Evolutionary conservation across 768 basidiomycete genomes (phyloP).

Genomic region (Podaxis sp.): DNA sequence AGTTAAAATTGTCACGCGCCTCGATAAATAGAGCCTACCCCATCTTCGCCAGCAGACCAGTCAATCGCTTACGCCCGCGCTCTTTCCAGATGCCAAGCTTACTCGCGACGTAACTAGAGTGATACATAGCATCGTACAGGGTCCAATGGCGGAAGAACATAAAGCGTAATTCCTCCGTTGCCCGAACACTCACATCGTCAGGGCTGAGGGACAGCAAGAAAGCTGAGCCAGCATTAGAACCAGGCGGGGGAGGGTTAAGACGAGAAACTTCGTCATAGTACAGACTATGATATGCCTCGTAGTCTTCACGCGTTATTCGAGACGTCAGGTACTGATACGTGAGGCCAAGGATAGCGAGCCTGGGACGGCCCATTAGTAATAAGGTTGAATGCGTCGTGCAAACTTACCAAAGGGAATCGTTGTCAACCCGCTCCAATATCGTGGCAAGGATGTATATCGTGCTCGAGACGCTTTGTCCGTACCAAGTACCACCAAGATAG

Average conservation of each 20-base stretch:
- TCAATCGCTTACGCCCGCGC: slow-evolving; percentile 82
- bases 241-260: slow-evolving; percentile 64
- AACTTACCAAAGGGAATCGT: slow-evolving; percentile 85
- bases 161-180: slow-evolving; percentile 89
- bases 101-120: slow-evolving; percentile 93
- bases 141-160: slow-evolving; percentile 98
- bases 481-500: slow-evolving; percentile 81
- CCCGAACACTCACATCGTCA: slow-evolving; percentile 81
- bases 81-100: slow-evolving; percentile 98
- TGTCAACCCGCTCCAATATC: slow-evolving; percentile 88
- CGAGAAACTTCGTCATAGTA: slow-evolving; percentile 93
- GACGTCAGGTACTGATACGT: slow-evolving; percentile 91
- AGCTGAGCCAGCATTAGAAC: slow-evolving; percentile 30
- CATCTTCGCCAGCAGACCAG: slow-evolving; percentile 96
- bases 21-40: slow-evolving; percentile 56
- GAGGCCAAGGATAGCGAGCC: slow-evolving; percentile 91
- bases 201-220: slow-evolving; percentile 58
- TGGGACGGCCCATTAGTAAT: slow-evolving; percentile 27
- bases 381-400: slow-evolving; percentile 16
- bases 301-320: slow-evolving; percentile 82
- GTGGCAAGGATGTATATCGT: slow-evolving; percentile 90
- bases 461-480: slow-evolving; percentile 87
- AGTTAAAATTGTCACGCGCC: not conserved
- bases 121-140: slow-evolving; percentile 96
- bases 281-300: slow-evolving; percentile 77